phyloP scores from a whole-genome alignment of 352 stramenopile species.

The Globisporangium polare region DNA sequence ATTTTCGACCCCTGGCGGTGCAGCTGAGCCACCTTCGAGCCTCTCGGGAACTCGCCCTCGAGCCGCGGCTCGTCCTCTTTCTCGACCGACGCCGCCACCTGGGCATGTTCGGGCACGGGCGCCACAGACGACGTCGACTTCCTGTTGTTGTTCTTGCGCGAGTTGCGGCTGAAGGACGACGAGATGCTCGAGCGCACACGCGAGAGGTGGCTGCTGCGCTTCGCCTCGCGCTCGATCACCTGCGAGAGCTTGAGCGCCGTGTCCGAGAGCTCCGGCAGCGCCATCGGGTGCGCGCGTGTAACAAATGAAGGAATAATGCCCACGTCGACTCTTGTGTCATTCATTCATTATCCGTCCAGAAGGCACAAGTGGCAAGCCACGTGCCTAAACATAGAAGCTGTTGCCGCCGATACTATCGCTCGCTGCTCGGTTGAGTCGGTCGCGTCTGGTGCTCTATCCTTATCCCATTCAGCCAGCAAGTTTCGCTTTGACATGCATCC shows the following conservation, averaged over 20 bases:
- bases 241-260: constrained; percentile 61
- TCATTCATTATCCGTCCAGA: neutral
- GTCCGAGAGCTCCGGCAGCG: constrained; percentile 34
- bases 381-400: neutral
- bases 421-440: too few species aligned
- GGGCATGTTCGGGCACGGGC: neutral
- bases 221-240: constrained; percentile 61
- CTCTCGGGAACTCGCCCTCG: neutral
- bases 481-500: neutral
- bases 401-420: neutral
- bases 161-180: constrained; percentile 27
- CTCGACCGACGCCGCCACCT: neutral
- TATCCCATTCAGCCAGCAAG: too few species aligned
- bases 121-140: constrained; percentile 3
- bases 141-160: neutral
- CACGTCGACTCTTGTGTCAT: neutral
- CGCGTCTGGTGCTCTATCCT: too few species aligned
- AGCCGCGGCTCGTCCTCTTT: neutral
- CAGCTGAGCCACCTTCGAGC: constrained; percentile 6
- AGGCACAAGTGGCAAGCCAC: neutral
- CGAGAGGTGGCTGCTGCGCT: constrained; percentile 31
- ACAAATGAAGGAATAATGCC: neutral
- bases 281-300: neutral
- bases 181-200: constrained; percentile 30
- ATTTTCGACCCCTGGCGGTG: constrained; percentile 3